These are phyloP conservation scores for Populus tomentosa DNA, from an alignment of 441 rosid genomes.

Conservation along the genomic window DNA sequence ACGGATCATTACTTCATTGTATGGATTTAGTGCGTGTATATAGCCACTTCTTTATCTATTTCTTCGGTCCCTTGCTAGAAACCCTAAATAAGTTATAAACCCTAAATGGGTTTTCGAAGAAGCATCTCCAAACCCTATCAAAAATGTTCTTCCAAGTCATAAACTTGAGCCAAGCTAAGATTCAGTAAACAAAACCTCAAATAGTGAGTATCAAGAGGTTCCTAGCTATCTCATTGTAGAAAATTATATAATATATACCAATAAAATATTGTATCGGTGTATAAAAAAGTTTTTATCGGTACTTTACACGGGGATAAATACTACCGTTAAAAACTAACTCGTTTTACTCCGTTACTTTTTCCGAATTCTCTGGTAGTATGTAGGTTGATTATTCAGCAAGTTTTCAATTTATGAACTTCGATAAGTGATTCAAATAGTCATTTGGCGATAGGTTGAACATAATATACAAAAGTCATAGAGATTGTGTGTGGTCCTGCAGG, in stretches of 20 bases:
- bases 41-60: not conserved
- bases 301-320: no score
- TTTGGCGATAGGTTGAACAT: no score
- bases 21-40: not conserved
- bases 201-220: not conserved
- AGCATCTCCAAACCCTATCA: not conserved
- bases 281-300: no score
- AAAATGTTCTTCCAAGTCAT: not conserved
- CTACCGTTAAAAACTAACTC: not conserved
- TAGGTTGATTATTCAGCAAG: not conserved
- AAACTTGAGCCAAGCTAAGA: no score
- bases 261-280: no score
- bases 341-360: not conserved
- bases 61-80: not conserved
- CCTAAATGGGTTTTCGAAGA: not conserved
- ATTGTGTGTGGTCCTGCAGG: no score
- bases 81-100: not conserved
- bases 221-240: not conserved
- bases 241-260: no score
- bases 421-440: not conserved
- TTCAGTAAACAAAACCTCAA: not conserved
- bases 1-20: not conserved
- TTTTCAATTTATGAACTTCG: not conserved
- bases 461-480: no score
- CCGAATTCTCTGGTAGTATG: no score